A percentile compares a stretch with the other conserved stretches of the same genome.
Evolutionary conservation across 106 monocot species (phyloP).

Genomic region (Allium fistulosum): DNA sequence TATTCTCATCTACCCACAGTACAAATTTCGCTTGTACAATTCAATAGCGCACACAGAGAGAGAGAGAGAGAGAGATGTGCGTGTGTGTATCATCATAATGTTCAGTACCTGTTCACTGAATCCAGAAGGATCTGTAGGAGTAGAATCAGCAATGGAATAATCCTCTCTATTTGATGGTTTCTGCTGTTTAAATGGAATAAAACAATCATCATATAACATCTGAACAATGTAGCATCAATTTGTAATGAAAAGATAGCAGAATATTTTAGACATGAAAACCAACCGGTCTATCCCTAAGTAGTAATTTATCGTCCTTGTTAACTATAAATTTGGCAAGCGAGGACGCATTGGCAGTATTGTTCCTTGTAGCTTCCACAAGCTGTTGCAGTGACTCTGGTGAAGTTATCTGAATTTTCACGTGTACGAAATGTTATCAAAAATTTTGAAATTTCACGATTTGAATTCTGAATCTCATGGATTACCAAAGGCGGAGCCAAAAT

Average conservation of each 20-base stretch:
- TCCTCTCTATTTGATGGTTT: constrained; percentile 43
- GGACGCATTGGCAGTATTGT: constrained; percentile 12
- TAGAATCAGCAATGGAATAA: constrained; percentile 26
- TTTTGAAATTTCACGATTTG: too few species aligned
- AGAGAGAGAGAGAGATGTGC: too few species aligned
- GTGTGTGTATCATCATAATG: not conserved
- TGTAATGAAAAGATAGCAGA: not conserved
- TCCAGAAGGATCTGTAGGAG: constrained; percentile 49
- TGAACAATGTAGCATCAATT: too few species aligned
- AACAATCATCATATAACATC: too few species aligned
- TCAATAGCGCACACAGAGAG: too few species aligned
- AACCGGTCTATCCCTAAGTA: constrained; percentile 69
- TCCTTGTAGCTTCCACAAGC: constrained; percentile 63
- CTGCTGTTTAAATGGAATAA: not conserved
- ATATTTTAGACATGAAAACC: constrained; percentile 1
- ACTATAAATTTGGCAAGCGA: constrained; percentile 30
- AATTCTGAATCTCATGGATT: too few species aligned
- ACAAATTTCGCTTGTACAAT: too few species aligned
- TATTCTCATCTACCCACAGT: too few species aligned
- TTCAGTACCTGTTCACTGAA: constrained; percentile 74
- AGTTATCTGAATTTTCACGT: too few species aligned
- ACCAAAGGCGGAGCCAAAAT: too few species aligned
- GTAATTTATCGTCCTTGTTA: constrained; percentile 67
- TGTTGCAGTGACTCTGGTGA: constrained; percentile 66
- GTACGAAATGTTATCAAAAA: too few species aligned